phyloP scores from a whole-genome alignment of 192 early-diverging fungal genomes.

The Entomortierella lignicola region DNA sequence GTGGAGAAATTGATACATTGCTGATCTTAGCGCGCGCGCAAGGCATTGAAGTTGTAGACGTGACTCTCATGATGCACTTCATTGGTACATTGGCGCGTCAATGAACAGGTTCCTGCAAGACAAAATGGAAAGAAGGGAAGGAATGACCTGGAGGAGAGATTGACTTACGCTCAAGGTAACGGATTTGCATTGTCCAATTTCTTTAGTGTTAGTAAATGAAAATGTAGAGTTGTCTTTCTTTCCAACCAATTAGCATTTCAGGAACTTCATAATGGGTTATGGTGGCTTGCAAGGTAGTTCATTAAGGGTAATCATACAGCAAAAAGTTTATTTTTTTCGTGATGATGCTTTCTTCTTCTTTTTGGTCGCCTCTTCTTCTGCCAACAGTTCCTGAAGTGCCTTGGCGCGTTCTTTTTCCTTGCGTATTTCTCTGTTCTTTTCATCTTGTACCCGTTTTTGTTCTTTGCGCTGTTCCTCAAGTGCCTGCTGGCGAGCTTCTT shows the following conservation, averaged over 20 bases:
- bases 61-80: not conserved
- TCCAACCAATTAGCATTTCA: no score
- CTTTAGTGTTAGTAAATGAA: not conserved
- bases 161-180: conserved; percentile 14
- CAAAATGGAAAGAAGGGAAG: not conserved
- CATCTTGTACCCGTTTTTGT: conserved; percentile 46
- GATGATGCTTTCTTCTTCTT: not conserved
- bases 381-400: conserved; percentile 59
- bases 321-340: not conserved
- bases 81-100: not conserved
- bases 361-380: conserved; percentile 45
- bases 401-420: conserved; percentile 53
- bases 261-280: no score
- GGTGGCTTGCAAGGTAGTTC: no score
- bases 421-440: conserved; percentile 55
- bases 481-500: conserved; percentile 60
- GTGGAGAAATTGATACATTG: not conserved
- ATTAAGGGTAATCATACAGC: no score
- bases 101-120: not conserved
- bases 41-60: not conserved
- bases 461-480: conserved; percentile 60
- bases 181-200: not conserved
- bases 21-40: not conserved
- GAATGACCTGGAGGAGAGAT: no score
- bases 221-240: no score